phyloP scores from a whole-genome alignment of 768 basidiomycete species.

The Mycena olivaceomarginata region DNA sequence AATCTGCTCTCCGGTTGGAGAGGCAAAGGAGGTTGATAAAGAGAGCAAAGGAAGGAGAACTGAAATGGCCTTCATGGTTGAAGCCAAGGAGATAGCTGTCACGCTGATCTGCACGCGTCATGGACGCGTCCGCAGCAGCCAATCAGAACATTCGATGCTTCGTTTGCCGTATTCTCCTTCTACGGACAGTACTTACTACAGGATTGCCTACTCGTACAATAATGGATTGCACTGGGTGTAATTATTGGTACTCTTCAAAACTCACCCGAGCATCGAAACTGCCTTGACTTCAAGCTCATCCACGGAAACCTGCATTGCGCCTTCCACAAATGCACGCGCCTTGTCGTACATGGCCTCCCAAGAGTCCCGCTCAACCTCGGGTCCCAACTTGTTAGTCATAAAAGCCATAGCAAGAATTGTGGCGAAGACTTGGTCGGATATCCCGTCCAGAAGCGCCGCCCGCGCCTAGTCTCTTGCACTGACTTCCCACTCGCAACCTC shows the following conservation, averaged over 20 bases:
- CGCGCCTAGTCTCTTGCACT: too few species aligned
- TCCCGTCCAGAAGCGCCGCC: conserved; percentile 1
- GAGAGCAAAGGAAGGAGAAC: conserved; percentile 60
- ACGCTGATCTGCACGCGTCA: conserved; percentile 12
- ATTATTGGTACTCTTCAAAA: not conserved
- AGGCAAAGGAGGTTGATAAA: conserved; percentile 57
- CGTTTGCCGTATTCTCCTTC: too few species aligned
- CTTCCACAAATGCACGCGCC: conserved; percentile 19
- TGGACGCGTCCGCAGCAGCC: conserved; percentile 18
- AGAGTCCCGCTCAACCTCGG: conserved; percentile 25
- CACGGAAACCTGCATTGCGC: not conserved
- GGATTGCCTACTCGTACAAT: not conserved
- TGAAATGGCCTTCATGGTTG: conserved; percentile 61
- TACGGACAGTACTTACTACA: too few species aligned
- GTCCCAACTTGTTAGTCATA: conserved; percentile 25
- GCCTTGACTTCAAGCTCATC: conserved; percentile 22
- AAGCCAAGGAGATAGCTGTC: conserved; percentile 18
- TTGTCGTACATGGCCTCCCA: conserved; percentile 45
- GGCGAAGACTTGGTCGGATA: conserved; percentile 33
- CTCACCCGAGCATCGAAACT: conserved; percentile 12
- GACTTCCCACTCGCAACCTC: too few species aligned
- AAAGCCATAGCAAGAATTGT: conserved; percentile 42
- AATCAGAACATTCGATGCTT: not conserved
- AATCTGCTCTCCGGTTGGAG: conserved; percentile 67
- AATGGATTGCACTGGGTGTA: too few species aligned